Percentiles rank a stretch among this genome's conserved stretches.
These are phyloP conservation scores for Amanita fuliginea DNA, from an alignment of 768 basidiomycete genomes.

Conservation along the genomic window DNA sequence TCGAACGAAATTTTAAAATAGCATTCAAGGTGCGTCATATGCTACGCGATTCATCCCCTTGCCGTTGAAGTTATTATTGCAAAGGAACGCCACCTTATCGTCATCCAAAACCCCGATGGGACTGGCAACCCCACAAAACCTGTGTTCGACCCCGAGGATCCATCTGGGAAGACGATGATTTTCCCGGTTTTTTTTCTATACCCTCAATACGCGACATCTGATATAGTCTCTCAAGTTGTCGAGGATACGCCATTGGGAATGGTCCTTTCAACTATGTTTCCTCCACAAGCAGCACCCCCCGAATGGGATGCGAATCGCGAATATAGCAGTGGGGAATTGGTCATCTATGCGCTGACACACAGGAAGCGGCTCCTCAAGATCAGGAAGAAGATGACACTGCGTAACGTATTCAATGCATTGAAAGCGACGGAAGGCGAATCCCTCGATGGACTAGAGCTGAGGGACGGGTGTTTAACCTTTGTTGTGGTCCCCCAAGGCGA, in stretches of 20 bases:
- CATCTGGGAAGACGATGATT: constrained; percentile 48
- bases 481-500: constrained; percentile 68
- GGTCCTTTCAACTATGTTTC: constrained; percentile 78
- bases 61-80: constrained; percentile 5
- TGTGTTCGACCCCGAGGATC: constrained; percentile 57
- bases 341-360: constrained; percentile 76
- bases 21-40: constrained; percentile 52
- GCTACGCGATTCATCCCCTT: constrained; percentile 1
- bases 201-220: constrained; percentile 82
- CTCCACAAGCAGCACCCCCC: constrained; percentile 50
- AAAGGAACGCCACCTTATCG: constrained; percentile 67
- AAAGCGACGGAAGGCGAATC: constrained; percentile 47
- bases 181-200: constrained; percentile 91
- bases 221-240: constrained; percentile 77
- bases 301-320: constrained; percentile 68
- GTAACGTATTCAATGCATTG: constrained; percentile 61
- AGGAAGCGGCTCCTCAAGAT: constrained; percentile 76
- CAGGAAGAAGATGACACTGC: constrained; percentile 81
- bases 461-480: constrained; percentile 74
- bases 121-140: constrained; percentile 49
- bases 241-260: constrained; percentile 77
- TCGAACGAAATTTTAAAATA: constrained; percentile 36
- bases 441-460: constrained; percentile 74
- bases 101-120: constrained; percentile 39
- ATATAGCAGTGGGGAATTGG: constrained; percentile 53